Base-by-base conservation (phyloP, 163 green algal species). In the Scenedesmus sp. region DNA sequence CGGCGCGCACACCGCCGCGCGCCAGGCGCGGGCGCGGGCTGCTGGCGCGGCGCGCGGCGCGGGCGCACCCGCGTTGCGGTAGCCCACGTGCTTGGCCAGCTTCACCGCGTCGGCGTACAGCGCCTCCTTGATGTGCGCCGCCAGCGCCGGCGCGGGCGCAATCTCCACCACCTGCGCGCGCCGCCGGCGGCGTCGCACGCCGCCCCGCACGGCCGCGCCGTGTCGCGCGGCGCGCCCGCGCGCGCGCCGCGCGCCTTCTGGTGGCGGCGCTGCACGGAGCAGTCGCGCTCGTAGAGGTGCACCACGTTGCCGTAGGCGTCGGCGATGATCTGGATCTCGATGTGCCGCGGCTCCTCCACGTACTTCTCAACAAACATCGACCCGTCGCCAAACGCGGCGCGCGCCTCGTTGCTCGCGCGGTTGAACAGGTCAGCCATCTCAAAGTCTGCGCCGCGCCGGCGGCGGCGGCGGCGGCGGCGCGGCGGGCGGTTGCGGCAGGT, bases 291-390 rank as follows among this genome's bases (percentile, higher is more conserved):
- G 75, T 95, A 94, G 44, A 98, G 81, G 87, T 98, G 94, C 62
- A 98, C 89, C n/a, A 96, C 90, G 78, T 97, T 97, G 78, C 95
- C 95, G 77, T 98, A 87, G 34, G 88, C 69, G 86, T 98, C 95
- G 2, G 92, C 95, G 66, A 98, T 77, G 51, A 98, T 95, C 84
- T 93, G 89, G 62, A 93, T 87, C 86, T 96, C 93, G 72, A 97
- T 95, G 87, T 96, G 93, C 20, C 91, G 83, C 18, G 95, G 93
- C 73, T 95, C 86, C 85, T 97, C 92, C 51, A 98, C 89, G 82
- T 91, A 97, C 75, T 96, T 95, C 86, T 99, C 95, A 7, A 97
- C 75, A 70, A 98, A 98, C 93, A 99, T 97, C 74, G 87, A 83
- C 11, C 93, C 93, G 80, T 99, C 92, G 64, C 95, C 95, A 87